Evolutionary conservation across 1,284 basidiomycete genomes (phyloP).

Genomic region (Microbotryum scabiosae): DNA sequence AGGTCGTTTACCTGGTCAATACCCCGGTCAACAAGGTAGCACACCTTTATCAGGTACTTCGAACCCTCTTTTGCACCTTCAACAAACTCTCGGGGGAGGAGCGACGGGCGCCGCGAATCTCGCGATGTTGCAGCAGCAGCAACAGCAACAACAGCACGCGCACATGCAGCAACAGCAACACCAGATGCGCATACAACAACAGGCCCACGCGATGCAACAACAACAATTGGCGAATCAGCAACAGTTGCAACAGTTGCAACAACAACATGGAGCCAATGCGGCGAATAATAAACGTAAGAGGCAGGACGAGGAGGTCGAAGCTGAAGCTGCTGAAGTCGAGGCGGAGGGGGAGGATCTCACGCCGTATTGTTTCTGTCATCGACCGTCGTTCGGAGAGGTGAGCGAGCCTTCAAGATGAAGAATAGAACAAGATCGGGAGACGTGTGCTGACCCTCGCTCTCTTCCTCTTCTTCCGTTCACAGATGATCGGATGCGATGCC

Average conservation of each 20-base stretch:
- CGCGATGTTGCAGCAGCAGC: slow-evolving; percentile 22
- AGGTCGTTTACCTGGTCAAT: neutral
- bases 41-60: too few relatives aligned
- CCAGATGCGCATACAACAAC: slow-evolving; percentile 10
- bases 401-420: neutral
- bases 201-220: slow-evolving; percentile 4
- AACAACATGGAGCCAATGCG: slow-evolving; percentile 1
- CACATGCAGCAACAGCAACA: slow-evolving; percentile 13
- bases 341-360: slow-evolving; percentile 32
- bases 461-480: neutral
- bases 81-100: neutral
- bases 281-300: slow-evolving; percentile 20
- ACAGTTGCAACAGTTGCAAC: neutral
- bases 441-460: neutral
- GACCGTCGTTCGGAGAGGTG: slow-evolving; percentile 35
- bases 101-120: slow-evolving; percentile 6
- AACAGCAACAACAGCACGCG: slow-evolving; percentile 6
- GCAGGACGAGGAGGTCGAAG: slow-evolving; percentile 23
- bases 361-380: slow-evolving; percentile 35
- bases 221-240: slow-evolving; percentile 1
- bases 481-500: slow-evolving; percentile 38
- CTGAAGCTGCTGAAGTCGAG: slow-evolving; percentile 21
- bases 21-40: too few relatives aligned
- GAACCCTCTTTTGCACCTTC: too few relatives aligned
- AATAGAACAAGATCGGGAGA: too few relatives aligned